Percentiles rank a stretch among this genome's conserved stretches.
Evolutionary conservation across 495 filamentous ascomycete species (phyloP).

Genomic region (Venustampulla echinocandica): DNA sequence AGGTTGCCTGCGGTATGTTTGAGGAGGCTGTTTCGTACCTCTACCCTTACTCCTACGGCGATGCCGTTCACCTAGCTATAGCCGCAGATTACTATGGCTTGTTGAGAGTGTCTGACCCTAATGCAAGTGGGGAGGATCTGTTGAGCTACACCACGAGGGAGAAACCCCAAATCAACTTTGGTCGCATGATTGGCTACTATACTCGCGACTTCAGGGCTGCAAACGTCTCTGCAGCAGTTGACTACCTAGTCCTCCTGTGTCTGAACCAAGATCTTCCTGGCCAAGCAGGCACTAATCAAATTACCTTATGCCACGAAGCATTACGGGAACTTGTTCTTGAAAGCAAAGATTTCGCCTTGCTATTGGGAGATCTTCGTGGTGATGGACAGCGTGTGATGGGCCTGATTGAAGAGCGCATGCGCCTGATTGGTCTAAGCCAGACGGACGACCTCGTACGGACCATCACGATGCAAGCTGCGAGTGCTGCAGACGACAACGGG

Average conservation of each 20-base stretch:
- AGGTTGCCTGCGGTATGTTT: conserved; percentile 87
- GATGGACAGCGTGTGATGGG: conserved; percentile 79
- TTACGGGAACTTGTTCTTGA: conserved; percentile 93
- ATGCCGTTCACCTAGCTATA: conserved; percentile 91
- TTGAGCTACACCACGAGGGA: conserved; percentile 60
- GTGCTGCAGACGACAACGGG: conserved; percentile 87
- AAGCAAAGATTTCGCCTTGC: conserved; percentile 83
- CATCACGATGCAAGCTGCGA: conserved; percentile 84
- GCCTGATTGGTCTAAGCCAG: conserved; percentile 68
- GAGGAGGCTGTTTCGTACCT: conserved; percentile 89
- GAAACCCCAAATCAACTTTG: conserved; percentile 88
- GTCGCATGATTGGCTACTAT: conserved; percentile 85
- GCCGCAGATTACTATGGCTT: conserved; percentile 86
- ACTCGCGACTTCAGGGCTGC: conserved; percentile 90
- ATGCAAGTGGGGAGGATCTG: conserved; percentile 59
- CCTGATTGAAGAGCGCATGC: conserved; percentile 79
- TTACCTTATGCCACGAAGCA: conserved; percentile 80
- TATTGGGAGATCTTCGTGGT: conserved; percentile 81
- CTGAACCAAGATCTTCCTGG: conserved; percentile 80
- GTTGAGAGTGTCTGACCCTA: conserved; percentile 70
- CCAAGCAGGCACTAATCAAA: conserved; percentile 64
- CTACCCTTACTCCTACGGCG: conserved; percentile 78
- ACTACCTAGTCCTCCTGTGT: conserved; percentile 89
- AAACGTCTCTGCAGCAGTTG: conserved; percentile 75
- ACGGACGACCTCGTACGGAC: conserved; percentile 75